Conservation (phyloP, 352 stramenopile genomes). For the Phytopythium aichiense region DNA sequence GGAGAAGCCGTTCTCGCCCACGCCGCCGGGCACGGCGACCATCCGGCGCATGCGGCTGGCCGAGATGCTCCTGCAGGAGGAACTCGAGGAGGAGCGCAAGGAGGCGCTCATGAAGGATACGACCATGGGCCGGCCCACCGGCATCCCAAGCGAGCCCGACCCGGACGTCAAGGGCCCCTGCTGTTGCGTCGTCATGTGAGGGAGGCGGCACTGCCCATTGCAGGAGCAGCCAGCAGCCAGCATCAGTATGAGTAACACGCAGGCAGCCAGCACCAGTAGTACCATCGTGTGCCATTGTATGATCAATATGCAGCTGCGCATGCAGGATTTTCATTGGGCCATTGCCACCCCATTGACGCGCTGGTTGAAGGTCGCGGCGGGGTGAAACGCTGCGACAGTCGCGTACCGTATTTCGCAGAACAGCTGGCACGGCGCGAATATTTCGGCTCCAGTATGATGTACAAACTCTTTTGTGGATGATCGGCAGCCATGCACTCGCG, state of each 20-base stretch:
- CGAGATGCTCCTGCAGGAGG: slow-evolving; percentile 52
- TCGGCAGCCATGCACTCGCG: not conserved
- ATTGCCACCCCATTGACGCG: too few relatives aligned
- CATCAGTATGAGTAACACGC: too few relatives aligned
- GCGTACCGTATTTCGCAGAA: not conserved
- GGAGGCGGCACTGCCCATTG: not conserved
- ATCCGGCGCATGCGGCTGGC: slow-evolving; percentile 70
- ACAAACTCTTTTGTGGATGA: not conserved
- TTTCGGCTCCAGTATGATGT: not conserved
- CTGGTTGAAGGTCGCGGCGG: not conserved
- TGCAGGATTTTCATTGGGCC: too few relatives aligned
- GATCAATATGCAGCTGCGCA: too few relatives aligned
- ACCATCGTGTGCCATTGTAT: too few relatives aligned
- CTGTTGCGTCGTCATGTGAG: slow-evolving; percentile 67
- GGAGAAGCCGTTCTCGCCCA: slow-evolving; percentile 65
- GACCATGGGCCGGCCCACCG: slow-evolving; percentile 25
- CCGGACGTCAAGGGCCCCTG: slow-evolving; percentile 32
- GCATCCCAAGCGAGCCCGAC: slow-evolving; percentile 23
- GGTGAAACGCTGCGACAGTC: not conserved
- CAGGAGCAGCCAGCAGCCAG: too few relatives aligned
- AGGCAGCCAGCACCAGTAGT: too few relatives aligned
- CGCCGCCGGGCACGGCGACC: slow-evolving; percentile 44
- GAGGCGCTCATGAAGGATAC: slow-evolving; percentile 55
- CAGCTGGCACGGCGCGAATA: not conserved
- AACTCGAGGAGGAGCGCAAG: slow-evolving; percentile 51